Percentiles rank a stretch among this genome's conserved stretches.
These are phyloP conservation scores for Xylariaceae sp. DNA, from an alignment of 2,329 filamentous ascomycete species.

Conservation along the genomic window DNA sequence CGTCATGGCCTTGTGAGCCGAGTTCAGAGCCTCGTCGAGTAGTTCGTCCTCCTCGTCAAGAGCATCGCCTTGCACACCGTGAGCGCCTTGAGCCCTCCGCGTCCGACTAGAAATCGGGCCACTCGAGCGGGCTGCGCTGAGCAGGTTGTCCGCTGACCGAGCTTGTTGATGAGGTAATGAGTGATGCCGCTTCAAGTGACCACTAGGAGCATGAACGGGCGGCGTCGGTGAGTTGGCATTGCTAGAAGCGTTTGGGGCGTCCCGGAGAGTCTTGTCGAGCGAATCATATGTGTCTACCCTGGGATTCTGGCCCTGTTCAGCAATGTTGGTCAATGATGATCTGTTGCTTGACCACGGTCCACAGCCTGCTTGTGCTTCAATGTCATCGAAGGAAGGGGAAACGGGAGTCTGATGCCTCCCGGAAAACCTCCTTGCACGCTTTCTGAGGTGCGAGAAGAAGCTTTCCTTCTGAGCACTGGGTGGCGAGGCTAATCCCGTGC, in stretches of 20 bases:
- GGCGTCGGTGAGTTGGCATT: conserved; percentile 44
- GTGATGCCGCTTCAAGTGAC: conserved; percentile 59
- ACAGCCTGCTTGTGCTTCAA: conserved; percentile 89
- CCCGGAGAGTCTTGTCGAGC: conserved; percentile 53
- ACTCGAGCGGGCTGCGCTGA: conserved; percentile 47
- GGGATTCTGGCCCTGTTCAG: conserved; percentile 53
- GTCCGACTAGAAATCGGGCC: conserved; percentile 74
- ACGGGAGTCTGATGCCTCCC: conserved; percentile 80
- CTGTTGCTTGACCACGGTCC: conserved; percentile 82
- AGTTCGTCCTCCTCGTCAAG: conserved; percentile 96
- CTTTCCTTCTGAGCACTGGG: conserved; percentile 81
- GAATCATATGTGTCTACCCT: conserved; percentile 57
- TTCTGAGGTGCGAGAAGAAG: conserved; percentile 96
- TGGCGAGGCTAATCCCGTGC: conserved; percentile 71
- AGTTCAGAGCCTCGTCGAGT: conserved; percentile 78
- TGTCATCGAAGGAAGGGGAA: conserved; percentile 74
- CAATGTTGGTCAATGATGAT: conserved; percentile 63
- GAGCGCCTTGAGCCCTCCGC: conserved; percentile 67
- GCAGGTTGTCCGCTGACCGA: conserved; percentile 59
- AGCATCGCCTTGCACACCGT: conserved; percentile 82
- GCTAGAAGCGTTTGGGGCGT: conserved; percentile 48
- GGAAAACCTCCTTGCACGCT: conserved; percentile 86
- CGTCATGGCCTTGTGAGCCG: conserved; percentile 69
- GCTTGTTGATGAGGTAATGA: conserved; percentile 59
- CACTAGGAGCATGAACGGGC: conserved; percentile 47